Conservation (phyloP, 192 early-diverging fungal species). For the Chytriomyces sp. region DNA sequence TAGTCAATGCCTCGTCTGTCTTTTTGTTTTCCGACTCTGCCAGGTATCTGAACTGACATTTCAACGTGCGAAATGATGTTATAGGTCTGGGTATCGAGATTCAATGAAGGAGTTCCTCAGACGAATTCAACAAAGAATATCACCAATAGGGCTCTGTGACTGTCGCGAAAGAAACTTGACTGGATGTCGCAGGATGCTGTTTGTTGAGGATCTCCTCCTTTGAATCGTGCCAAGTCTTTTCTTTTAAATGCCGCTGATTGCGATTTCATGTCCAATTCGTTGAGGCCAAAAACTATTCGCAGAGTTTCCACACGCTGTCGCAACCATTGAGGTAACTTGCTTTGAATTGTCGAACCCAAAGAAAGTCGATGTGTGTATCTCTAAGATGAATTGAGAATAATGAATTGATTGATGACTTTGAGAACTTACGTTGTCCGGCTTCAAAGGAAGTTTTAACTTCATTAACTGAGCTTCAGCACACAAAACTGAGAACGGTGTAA, state of each 20-base stretch:
- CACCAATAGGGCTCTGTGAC: conserved; percentile 26
- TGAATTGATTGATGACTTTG: background rate
- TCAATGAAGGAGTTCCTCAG: background rate
- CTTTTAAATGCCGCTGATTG: conserved; percentile 26
- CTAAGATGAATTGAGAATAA: conserved; percentile 3
- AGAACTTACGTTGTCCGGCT: conserved; percentile 13
- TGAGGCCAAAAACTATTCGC: background rate
- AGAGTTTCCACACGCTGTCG: background rate
- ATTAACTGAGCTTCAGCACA: conserved; percentile 34
- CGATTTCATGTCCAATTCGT: conserved; percentile 7
- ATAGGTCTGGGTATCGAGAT: conserved; percentile 6
- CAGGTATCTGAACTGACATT: conserved; percentile 12
- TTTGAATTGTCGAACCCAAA: too few relatives aligned
- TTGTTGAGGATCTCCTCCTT: conserved; percentile 19
- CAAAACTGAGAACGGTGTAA: conserved; percentile 23
- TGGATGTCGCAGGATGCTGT: background rate
- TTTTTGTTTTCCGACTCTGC: conserved; percentile 9
- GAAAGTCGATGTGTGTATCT: background rate
- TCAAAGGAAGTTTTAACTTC: conserved; percentile 28
- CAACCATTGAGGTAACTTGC: background rate
- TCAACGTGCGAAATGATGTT: conserved; percentile 28
- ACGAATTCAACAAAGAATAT: background rate
- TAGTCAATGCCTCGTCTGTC: conserved; percentile 34
- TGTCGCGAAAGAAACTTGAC: conserved; percentile 24
- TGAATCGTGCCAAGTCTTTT: conserved; percentile 19